Evolutionary conservation across 2,329 filamentous ascomycete genomes (phyloP), one percentile per base, ranked within the genome.

Genomic region (Clonostachys sp.): DNA sequence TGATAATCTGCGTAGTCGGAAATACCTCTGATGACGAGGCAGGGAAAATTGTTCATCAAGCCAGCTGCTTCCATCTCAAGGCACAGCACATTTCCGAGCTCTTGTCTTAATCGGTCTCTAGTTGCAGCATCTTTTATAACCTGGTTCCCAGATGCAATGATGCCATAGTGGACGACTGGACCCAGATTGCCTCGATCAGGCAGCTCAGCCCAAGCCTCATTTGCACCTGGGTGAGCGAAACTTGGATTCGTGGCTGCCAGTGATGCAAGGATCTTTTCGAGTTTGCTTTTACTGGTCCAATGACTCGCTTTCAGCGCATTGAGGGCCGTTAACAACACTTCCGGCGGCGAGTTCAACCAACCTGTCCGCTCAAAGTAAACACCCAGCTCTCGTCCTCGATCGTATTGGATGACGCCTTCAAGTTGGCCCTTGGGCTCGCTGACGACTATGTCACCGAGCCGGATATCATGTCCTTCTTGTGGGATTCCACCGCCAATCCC

Each of bases 371-470:
- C 36, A 18, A 53, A 53, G 4, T 30, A 34, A 14, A 47, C 45
- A 4, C 40, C 41, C 35, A 51, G 46, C 1, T 50, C 41, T 43
- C 52, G 51, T 5, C 50, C 48, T 14, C 41, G 49, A 12, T 53
- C 50, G 39, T 53, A 53, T 5, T 52, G 42, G 4, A 52, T 34
- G 1, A 53, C 46, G 4, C 50, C 51, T 1, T 46, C 45, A 3
- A 41, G 6, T 0, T 43, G 42, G 2, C 44, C 41, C 2, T 41
- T 14, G 1, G 44, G 35, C 9, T 30, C 45, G 3, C 49, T 48
- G 9, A 70, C 61, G 8, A 70, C 57, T 1, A 70, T 56, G 51
- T 69, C 63, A 2, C 66, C 66, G 20, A 70, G 57, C 5, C 66
- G 60, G 12, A 69, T 70, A 50, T 69, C 65, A 5, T 53, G 52